Evolutionary conservation across 139 green algal genomes (phyloP).

Genomic region (Ostreobium quekettii): DNA sequence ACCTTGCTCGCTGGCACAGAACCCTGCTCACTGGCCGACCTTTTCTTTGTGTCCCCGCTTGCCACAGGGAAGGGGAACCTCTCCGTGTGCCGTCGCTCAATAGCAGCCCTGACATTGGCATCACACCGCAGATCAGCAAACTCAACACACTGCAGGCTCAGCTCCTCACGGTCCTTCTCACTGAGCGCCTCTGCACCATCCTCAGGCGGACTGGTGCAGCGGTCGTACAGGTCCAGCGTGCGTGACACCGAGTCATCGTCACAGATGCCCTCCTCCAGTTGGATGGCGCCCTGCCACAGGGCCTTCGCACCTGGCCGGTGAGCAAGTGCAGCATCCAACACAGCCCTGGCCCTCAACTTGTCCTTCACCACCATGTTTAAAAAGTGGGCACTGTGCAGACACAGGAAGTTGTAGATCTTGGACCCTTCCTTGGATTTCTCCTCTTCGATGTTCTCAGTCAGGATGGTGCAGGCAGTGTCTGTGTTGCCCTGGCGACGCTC

Average conservation of each 20-base stretch:
- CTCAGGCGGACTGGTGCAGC: too few species aligned
- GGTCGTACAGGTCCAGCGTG: slow-evolving; percentile 44
- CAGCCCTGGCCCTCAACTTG: slow-evolving; percentile 24
- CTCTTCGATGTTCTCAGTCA: slow-evolving; percentile 35
- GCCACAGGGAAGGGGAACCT: too few species aligned
- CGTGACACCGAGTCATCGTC: slow-evolving; percentile 27
- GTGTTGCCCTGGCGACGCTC: slow-evolving; percentile 47
- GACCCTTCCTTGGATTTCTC: slow-evolving; percentile 38
- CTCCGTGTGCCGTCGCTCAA: too few species aligned
- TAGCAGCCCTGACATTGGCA: too few species aligned
- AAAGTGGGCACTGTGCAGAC: slow-evolving; percentile 59
- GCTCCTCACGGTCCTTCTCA: too few species aligned
- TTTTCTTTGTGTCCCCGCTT: too few species aligned
- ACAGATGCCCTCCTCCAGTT: slow-evolving; percentile 44
- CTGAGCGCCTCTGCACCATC: too few species aligned
- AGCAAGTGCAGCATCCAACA: slow-evolving; percentile 41
- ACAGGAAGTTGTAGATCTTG: slow-evolving; percentile 39
- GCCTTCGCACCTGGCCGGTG: slow-evolving; percentile 21
- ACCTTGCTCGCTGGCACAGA: too few species aligned
- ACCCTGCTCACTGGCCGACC: too few species aligned
- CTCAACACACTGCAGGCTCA: too few species aligned
- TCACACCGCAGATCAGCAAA: too few species aligned
- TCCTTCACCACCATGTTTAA: slow-evolving; percentile 28
- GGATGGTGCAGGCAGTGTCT: slow-evolving; percentile 36
- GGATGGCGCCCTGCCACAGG: slow-evolving; percentile 59